Percentiles rank a stretch among this genome's conserved stretches.
Evolutionary conservation across 768 basidiomycete species (phyloP).

Genomic region (Basidioascus undulatus): DNA sequence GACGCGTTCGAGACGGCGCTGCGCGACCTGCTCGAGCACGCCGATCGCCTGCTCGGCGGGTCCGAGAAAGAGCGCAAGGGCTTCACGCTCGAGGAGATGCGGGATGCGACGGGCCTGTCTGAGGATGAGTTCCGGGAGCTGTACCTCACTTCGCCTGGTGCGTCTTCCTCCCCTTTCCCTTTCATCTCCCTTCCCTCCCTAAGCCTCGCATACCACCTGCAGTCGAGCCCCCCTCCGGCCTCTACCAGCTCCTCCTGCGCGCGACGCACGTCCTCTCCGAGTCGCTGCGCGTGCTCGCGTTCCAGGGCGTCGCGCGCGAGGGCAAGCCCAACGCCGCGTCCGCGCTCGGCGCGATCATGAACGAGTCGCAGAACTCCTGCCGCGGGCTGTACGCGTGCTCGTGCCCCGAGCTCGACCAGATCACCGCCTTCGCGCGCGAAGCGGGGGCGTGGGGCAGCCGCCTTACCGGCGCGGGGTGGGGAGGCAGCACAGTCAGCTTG

Average conservation of each 20-base stretch:
- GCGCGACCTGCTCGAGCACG: slow-evolving; percentile 31
- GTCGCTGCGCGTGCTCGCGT: slow-evolving; percentile 53
- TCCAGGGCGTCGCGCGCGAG: slow-evolving; percentile 40
- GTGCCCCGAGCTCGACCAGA: slow-evolving; percentile 48
- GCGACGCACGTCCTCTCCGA: slow-evolving; percentile 60
- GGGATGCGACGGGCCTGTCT: slow-evolving; percentile 34
- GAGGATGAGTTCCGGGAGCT: slow-evolving; percentile 34
- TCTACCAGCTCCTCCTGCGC: slow-evolving; percentile 64
- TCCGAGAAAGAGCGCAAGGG: slow-evolving; percentile 28
- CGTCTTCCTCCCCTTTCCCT: background rate
- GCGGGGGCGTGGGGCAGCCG: slow-evolving; percentile 61
- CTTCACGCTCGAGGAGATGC: slow-evolving; percentile 50
- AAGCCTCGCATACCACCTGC: slow-evolving; percentile 2
- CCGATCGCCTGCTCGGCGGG: slow-evolving; percentile 8
- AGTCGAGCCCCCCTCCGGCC: slow-evolving; percentile 59
- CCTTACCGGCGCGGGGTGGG: slow-evolving; percentile 81
- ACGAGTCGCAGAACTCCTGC: slow-evolving; percentile 52
- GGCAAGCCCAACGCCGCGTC: slow-evolving; percentile 15
- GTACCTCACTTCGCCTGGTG: slow-evolving; percentile 57
- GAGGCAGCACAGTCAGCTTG: slow-evolving; percentile 66
- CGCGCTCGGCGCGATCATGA: slow-evolving; percentile 49
- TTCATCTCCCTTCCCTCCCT: background rate
- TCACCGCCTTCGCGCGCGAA: slow-evolving; percentile 35
- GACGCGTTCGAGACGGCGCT: slow-evolving; percentile 25
- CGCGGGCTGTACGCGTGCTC: slow-evolving; percentile 48